Evolutionary conservation across 768 basidiomycete species (phyloP).

Genomic region (Pleurotus citrinopileatus): DNA sequence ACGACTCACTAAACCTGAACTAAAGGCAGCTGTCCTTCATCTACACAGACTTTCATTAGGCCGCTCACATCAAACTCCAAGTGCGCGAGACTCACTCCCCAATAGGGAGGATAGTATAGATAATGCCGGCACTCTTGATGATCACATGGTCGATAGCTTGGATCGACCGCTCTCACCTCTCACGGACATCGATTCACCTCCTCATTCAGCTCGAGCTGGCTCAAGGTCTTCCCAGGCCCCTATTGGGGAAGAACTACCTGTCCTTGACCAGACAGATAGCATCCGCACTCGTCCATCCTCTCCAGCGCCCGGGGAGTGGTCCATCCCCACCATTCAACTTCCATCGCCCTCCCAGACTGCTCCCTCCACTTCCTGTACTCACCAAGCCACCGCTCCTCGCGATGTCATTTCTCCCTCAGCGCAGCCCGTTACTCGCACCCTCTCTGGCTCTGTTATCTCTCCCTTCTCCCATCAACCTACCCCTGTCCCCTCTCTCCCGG

Average conservation of each 20-base stretch:
- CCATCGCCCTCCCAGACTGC: not conserved
- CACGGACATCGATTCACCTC: conserved; percentile 1
- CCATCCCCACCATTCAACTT: not conserved
- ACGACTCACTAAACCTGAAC: conserved; percentile 38
- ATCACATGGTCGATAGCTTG: not conserved
- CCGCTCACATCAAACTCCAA: not conserved
- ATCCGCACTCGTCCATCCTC: conserved; percentile 1
- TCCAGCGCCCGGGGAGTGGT: not conserved
- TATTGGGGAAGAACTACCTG: no score
- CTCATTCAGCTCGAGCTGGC: not conserved
- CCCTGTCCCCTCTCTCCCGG: conserved; percentile 41
- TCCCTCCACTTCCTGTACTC: not conserved
- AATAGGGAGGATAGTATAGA: not conserved
- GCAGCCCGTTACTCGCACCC: conserved; percentile 31
- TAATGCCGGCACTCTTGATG: not conserved
- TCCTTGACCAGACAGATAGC: not conserved
- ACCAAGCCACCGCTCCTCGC: not conserved
- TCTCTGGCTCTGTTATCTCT: conserved; percentile 47
- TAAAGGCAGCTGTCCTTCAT: not conserved
- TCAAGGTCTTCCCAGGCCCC: not conserved
- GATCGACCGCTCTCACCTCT: conserved; percentile 2
- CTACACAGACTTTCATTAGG: not conserved
- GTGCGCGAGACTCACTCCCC: not conserved
- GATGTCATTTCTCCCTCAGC: not conserved
- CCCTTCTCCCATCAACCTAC: conserved; percentile 47